Evolutionary conservation across 768 basidiomycete species (phyloP), one percentile per base, ranked within the genome.

Genomic region (Mycena leptocephala): DNA sequence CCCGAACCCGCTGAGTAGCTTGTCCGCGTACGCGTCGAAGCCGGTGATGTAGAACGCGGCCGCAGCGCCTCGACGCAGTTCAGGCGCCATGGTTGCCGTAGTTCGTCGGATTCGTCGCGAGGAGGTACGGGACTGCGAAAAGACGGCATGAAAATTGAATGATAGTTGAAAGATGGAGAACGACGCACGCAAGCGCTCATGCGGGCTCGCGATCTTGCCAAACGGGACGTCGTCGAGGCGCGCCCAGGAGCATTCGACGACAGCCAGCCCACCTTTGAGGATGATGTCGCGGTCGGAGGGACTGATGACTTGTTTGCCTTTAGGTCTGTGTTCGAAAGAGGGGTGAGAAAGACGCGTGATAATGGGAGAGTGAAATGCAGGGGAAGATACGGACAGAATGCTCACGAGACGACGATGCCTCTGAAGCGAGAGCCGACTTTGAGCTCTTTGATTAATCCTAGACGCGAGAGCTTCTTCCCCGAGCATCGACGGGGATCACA

Each of bases 201-300:
- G 91, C 0, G 98, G 97, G 78, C 96, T 96, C 7, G 95, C 90
- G 76, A 99, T 98, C 86, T 99, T 99, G 64, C 89, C 87, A 82
- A 98, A 99, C 1, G 98, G 98, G 10, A 99, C 94, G 71, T 99
- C 98, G 58, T 96, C 96, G 10, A 99, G 85, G 26, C 97, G 91
- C 1, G 98, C 98, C 98, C 98, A 99, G 5, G 96, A 98, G 83
- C 98, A 99, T 82, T 99, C 98, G 2, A 99, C 96, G n/a, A 99
- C 98, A 0, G 98, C 98, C 7, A 99, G 85, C 0, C 98, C 98
- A 39, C 88, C 87, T 56, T 89, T 87, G 0, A 90, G 86, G 11
- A 99, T 87, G 71, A 97, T 92, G 6, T 94, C 93, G n/a, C 92
- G 90, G 81, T 99, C 98, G 1, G 93, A 90, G 0, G 96, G 97